Evolutionary conservation across 31 red algal species (phyloP), one percentile per base, ranked within the genome.

Genomic region (Bonnemaisonia californica): DNA sequence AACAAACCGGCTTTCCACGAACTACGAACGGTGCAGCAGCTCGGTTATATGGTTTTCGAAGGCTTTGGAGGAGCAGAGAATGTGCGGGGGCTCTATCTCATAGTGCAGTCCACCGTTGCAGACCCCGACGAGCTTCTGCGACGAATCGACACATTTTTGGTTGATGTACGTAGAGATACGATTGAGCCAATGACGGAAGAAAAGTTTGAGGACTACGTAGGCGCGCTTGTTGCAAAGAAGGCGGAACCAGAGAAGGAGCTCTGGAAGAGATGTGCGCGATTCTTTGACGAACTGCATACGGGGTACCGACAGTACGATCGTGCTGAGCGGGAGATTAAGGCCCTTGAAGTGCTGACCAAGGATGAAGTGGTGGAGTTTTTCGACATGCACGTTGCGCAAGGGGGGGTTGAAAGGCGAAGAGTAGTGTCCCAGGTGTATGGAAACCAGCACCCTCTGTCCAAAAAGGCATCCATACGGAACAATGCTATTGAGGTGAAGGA

Each of bases 31-130:
- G 74, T 84, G 18, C 79, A 94, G 55, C 93, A 99, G 62, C 82
- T 99, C 1, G 97, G 93, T 8, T 99, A 99, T 70, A 66, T 95
- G 57, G 97, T 96, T 21, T 92, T 81, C 30, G 81, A 74, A 58
- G 80, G 85, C 45, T 57, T 82, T 64, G 54, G 66, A 38, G 58
- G 54, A 29, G 55, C 37, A 28, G 74, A 91, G 8, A 73, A 80
- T 27, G 80, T 90, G 22, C 74, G 66, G 13, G 93, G 80, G 3
- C 62, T 94, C 8, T 86, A 66, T 33, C 21, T 93, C 45, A 80
- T 96, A 31, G 57, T 99, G 5, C 97, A 99, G 62, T 99, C 97
- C 32, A 85, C 93, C 21, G 83, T 86, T 11, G 78, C 47, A 38
- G 70, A 81, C 42, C 88, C 95, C 5, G 81, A 90, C 73, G 82